These are phyloP conservation scores for Cenococcum geophilum DNA, from an alignment of 495 filamentous ascomycete genomes.

Conservation along the genomic window DNA sequence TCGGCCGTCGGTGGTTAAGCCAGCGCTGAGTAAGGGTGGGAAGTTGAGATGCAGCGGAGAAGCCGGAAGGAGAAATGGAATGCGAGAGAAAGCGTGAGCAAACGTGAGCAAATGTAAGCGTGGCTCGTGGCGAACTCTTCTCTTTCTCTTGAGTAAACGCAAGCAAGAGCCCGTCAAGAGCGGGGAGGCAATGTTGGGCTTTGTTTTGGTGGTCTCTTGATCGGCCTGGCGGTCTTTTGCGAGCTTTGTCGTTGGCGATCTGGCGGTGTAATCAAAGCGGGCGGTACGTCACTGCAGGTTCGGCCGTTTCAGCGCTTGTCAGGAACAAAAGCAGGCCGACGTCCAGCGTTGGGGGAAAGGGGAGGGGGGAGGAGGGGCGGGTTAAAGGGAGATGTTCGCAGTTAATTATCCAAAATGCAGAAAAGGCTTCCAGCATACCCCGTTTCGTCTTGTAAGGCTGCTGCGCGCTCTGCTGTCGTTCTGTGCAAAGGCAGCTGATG, in stretches of 20 bases:
- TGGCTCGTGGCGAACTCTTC: constrained; percentile 18
- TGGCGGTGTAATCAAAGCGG: neutral
- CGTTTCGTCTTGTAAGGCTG: neutral
- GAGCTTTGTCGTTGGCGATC: neutral
- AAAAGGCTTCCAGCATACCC: neutral
- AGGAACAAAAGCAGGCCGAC: neutral
- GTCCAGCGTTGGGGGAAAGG: neutral
- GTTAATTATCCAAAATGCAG: neutral
- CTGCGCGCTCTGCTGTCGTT: neutral
- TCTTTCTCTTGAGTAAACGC: constrained; percentile 7
- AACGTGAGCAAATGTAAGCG: constrained; percentile 7
- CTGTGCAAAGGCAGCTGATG: neutral
- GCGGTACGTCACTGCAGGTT: constrained; percentile 12
- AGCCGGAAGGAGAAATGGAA: neutral
- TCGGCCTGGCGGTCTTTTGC: neutral
- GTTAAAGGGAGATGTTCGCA: constrained; percentile 1
- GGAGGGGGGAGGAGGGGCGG: constrained; percentile 6
- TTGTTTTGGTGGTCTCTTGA: neutral
- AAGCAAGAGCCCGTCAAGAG: neutral
- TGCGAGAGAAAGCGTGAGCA: neutral
- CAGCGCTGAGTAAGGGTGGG: neutral
- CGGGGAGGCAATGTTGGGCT: constrained; percentile 16
- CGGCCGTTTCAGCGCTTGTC: neutral
- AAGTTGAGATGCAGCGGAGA: neutral
- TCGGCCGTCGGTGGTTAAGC: neutral